Percentiles rank a stretch among this genome's conserved stretches.
Conservation (phyloP, 495 filamentous ascomycete genomes). For the Clohesyomyces aquaticus region DNA sequence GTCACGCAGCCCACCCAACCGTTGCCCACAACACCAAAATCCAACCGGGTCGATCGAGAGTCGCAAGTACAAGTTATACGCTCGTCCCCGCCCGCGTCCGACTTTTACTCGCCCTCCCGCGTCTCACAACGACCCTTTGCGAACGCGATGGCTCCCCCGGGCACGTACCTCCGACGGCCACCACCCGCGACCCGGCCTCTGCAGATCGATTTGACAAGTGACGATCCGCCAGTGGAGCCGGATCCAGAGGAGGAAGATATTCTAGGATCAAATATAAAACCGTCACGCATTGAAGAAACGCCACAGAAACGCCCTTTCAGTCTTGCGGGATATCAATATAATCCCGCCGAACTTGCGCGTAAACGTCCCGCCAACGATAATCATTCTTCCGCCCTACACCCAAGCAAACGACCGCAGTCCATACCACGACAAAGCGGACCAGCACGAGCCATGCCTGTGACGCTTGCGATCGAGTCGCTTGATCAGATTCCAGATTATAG, state of each 20-base stretch:
- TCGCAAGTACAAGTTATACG: conserved; percentile 72
- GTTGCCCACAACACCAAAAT: conserved; percentile 36
- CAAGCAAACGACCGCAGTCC: neutral
- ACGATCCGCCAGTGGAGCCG: conserved; percentile 39
- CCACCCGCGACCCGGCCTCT: conserved; percentile 34
- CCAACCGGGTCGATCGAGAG: neutral
- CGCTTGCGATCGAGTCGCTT: conserved; percentile 43
- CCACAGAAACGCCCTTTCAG: conserved; percentile 35
- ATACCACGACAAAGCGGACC: conserved; percentile 55
- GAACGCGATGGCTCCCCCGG: conserved; percentile 71
- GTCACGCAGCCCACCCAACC: conserved; percentile 45
- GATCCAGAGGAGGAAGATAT: conserved; percentile 39
- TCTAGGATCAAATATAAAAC: conserved; percentile 44
- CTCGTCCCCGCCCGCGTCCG: conserved; percentile 47
- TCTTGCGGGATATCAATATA: conserved; percentile 24
- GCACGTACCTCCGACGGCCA: conserved; percentile 71
- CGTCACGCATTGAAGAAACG: conserved; percentile 42
- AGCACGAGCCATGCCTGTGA: conserved; percentile 51
- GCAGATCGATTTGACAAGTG: conserved; percentile 25
- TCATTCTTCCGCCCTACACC: conserved; percentile 13
- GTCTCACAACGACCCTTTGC: conserved; percentile 6
- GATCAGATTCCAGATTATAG: conserved; percentile 61
- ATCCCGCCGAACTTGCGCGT: conserved; percentile 22
- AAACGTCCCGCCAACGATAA: conserved; percentile 52
- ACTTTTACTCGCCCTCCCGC: neutral